These are phyloP conservation scores for Yamadazyma buinensis DNA, from an alignment of 1,139 yeast species.

Conservation along the genomic window DNA sequence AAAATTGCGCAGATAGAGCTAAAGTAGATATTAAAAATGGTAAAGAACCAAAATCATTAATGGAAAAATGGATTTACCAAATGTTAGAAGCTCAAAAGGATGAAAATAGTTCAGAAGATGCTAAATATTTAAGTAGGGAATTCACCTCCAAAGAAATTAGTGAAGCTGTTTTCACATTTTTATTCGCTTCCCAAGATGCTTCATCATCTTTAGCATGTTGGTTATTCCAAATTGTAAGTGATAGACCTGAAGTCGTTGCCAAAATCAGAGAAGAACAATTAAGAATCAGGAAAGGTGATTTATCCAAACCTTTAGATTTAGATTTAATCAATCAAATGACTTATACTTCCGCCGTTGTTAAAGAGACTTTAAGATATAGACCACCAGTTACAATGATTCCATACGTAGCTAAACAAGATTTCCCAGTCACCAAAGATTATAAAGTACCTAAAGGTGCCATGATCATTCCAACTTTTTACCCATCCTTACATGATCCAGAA, in stretches of 20 bases:
- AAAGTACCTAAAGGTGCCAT: slow-evolving; percentile 95
- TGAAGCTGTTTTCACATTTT: slow-evolving; percentile 91
- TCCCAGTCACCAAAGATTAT: slow-evolving; percentile 78
- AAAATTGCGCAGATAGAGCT: slow-evolving; percentile 80
- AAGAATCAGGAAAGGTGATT: slow-evolving; percentile 74
- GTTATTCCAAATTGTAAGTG: slow-evolving; percentile 95
- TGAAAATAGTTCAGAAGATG: slow-evolving; percentile 41
- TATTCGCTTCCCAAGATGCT: slow-evolving; percentile 98
- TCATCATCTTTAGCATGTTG: slow-evolving; percentile 97
- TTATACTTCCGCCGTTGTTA: slow-evolving; percentile 86
- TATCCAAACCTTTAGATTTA: slow-evolving; percentile 54
- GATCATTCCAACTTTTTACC: slow-evolving; percentile 93
- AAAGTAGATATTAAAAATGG: slow-evolving; percentile 76
- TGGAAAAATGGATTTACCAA: slow-evolving; percentile 90
- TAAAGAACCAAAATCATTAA: slow-evolving; percentile 78
- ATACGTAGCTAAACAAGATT: slow-evolving; percentile 80
- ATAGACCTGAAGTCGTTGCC: slow-evolving; percentile 82
- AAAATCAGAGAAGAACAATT: slow-evolving; percentile 92
- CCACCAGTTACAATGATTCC: slow-evolving; percentile 99
- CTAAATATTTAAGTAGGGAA: slow-evolving; percentile 67
- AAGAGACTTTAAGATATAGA: slow-evolving; percentile 87
- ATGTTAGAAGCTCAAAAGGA: slow-evolving; percentile 74
- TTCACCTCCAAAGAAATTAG: slow-evolving; percentile 89
- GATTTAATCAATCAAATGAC: slow-evolving; percentile 81
- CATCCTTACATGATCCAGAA: slow-evolving; percentile 95